These are phyloP conservation scores for Brassica rapa DNA, from an alignment of 345 rosid species.

Conservation along the genomic window DNA sequence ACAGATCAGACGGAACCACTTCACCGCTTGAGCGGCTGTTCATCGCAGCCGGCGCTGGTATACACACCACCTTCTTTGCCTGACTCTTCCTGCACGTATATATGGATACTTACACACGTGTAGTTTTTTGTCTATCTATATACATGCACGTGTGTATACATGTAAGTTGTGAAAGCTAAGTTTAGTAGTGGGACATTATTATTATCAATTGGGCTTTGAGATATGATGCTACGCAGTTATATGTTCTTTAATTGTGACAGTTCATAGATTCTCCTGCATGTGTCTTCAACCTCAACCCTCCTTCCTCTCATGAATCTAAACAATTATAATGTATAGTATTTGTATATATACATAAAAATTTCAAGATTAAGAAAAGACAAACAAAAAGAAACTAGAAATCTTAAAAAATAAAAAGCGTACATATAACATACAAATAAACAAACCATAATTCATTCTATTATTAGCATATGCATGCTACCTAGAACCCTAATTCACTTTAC, in stretches of 20 bases:
- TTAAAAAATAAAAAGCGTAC: background rate
- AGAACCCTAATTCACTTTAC: conserved; percentile 35
- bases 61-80: conserved; percentile 78
- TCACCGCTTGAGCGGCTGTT: conserved; percentile 83
- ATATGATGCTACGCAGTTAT: conserved; percentile 33
- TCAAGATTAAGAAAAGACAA: background rate
- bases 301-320: conserved; percentile 19
- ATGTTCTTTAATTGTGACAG: conserved; percentile 41
- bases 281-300: conserved; percentile 35
- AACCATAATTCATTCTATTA: conserved; percentile 19
- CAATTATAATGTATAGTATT: background rate
- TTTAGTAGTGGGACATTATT: conserved; percentile 39
- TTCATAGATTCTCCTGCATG: conserved; percentile 44
- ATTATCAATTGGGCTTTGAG: conserved; percentile 36
- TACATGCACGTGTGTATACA: background rate
- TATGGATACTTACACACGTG: conserved; percentile 9
- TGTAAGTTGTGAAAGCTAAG: conserved; percentile 34
- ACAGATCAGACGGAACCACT: conserved; percentile 90
- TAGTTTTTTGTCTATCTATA: background rate
- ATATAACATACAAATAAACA: background rate
- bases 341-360: conserved; percentile 10
- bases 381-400: background rate
- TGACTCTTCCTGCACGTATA: conserved; percentile 62
- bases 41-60: conserved; percentile 80
- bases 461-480: conserved; percentile 18